Evolutionary conservation across 2,329 filamentous ascomycete genomes (phyloP), one percentile per base, ranked within the genome.

Genomic region (Fusarium pseudoanthophilum): DNA sequence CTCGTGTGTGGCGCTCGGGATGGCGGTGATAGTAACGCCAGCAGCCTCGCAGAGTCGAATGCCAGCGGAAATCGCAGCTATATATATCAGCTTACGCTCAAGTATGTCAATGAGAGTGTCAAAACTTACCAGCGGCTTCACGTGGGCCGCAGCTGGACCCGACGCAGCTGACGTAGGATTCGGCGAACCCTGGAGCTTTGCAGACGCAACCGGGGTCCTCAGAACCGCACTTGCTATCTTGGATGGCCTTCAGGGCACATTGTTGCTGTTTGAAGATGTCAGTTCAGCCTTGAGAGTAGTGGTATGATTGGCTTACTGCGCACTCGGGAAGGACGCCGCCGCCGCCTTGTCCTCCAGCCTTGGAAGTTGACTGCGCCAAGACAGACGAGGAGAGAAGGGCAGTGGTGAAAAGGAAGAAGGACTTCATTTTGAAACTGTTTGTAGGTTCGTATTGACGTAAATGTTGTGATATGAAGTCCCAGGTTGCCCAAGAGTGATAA

Each of bases 201-300:
- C 67, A 70, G 49, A 70, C 67, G 48, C 67, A 70, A 5, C 42
- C 30, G 16, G 60, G 59, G 18, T 70, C 66, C 14, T 36, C 32
- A 26, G 42, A 28, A 11, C 30, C 55, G 16, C 67, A 70, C 3
- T 52, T 59, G 55, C 67, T 70, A 11, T 58, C 53, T 8, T 53
- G 11, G 13, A 70, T 53, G 11, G 39, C 55, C n/a, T 21, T 34
- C 7, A 70, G 30, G 8, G 66, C 66, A 43, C 67, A 70, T 10
- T 49, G 28, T 70, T 57, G 49, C 67, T 70, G n/a, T 14, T 14
- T 21, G 11, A 13, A 9, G 9, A 52, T n/a, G 49, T 70, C 16
- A 70, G 66, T 16, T 10, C 8, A n/a, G 20, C 9, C 14, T 43
- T 3, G 1, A 28, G 16, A 16, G 18, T 5, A 24, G 15, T 26